These are phyloP conservation scores for Dothistroma pini DNA, from an alignment of 2,329 filamentous ascomycete genomes.

Conservation along the genomic window DNA sequence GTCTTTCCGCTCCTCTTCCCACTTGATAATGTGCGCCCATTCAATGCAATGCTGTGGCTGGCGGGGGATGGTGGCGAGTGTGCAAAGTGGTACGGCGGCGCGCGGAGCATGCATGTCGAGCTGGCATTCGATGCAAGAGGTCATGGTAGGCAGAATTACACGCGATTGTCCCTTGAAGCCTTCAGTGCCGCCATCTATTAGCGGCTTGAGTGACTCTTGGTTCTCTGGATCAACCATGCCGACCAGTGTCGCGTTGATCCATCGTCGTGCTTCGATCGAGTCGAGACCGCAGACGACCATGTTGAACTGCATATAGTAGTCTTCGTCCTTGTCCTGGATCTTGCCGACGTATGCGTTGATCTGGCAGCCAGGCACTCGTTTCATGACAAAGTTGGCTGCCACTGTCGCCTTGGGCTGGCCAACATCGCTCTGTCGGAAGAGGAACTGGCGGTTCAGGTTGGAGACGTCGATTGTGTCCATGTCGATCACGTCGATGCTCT, in stretches of 20 bases:
- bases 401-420: slow-evolving; percentile 92
- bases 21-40: slow-evolving; percentile 98
- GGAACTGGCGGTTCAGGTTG: slow-evolving; percentile 94
- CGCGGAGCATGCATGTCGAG: slow-evolving; percentile 98
- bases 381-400: slow-evolving; percentile 86
- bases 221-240: slow-evolving; percentile 83
- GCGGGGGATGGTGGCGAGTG: slow-evolving; percentile 89
- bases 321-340: slow-evolving; percentile 95
- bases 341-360: slow-evolving; percentile 93
- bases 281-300: slow-evolving; percentile 91
- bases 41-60: slow-evolving; percentile 98
- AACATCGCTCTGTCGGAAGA: slow-evolving; percentile 88
- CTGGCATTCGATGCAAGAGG: slow-evolving; percentile 96
- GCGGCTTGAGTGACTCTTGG: slow-evolving; percentile 81
- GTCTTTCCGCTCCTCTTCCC: slow-evolving; percentile 70
- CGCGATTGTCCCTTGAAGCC: slow-evolving; percentile 96
- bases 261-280: slow-evolving; percentile 94
- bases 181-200: slow-evolving; percentile 96
- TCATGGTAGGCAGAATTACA: slow-evolving; percentile 87
- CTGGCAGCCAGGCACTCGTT: slow-evolving; percentile 79
- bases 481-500: slow-evolving; percentile 96
- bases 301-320: slow-evolving; percentile 96
- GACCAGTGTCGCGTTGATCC: slow-evolving; percentile 95
- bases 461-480: slow-evolving; percentile 99
- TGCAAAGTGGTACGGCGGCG: slow-evolving; percentile 93